Conservation (phyloP, 2,329 filamentous ascomycete species). For the Endoconidiophora laricicola region DNA sequence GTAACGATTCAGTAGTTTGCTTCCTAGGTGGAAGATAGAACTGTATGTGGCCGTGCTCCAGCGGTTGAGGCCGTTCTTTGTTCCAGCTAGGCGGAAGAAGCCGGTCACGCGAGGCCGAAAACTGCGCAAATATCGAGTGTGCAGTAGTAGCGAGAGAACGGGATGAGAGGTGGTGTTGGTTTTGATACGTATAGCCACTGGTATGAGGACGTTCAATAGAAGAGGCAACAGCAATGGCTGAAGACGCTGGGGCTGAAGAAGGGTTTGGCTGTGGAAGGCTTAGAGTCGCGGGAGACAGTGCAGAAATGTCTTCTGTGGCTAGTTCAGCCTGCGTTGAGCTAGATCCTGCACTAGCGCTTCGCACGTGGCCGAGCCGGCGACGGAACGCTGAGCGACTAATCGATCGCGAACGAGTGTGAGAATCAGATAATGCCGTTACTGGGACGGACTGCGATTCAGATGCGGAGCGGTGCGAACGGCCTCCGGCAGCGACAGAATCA, state of each 20-base stretch:
- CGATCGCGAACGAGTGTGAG: neutral
- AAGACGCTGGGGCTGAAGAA: too few relatives aligned
- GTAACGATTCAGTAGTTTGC: too few relatives aligned
- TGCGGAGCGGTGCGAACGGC: neutral
- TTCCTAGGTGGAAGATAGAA: too few relatives aligned
- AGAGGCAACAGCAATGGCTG: too few relatives aligned
- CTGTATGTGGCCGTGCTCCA: too few relatives aligned
- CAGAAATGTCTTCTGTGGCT: too few relatives aligned
- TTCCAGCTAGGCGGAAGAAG: slow-evolving; percentile 5
- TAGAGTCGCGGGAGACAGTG: too few relatives aligned
- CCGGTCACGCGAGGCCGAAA: slow-evolving; percentile 5
- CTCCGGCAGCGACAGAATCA: neutral
- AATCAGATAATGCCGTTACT: neutral
- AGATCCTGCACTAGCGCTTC: slow-evolving; percentile 8
- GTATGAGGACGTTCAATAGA: too few relatives aligned
- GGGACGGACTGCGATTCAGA: neutral
- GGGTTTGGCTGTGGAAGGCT: too few relatives aligned
- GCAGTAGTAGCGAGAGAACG: neutral
- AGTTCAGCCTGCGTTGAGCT: neutral
- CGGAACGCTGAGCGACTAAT: slow-evolving; percentile 3
- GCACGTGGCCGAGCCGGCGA: slow-evolving; percentile 3
- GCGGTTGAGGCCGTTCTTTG: too few relatives aligned
- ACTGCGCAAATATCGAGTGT: slow-evolving; percentile 1
- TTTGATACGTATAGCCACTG: neutral
- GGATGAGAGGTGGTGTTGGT: neutral